These are phyloP conservation scores for Phoma sp. DNA, from an alignment of 2,329 filamentous ascomycete genomes.

Conservation along the genomic window DNA sequence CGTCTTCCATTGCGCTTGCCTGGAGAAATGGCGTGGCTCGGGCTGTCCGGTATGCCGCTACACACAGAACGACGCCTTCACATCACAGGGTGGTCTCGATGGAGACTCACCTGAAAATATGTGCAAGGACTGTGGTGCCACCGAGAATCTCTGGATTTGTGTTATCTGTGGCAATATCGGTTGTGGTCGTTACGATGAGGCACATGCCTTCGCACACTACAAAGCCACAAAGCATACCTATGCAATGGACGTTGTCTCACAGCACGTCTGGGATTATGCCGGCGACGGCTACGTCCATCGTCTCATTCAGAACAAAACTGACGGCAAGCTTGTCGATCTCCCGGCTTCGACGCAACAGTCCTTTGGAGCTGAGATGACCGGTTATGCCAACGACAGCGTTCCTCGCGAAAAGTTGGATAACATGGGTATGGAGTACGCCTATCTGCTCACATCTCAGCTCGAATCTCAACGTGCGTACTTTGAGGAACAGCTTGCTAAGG, in stretches of 20 bases:
- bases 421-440: slow-evolving; percentile 92
- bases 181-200: slow-evolving; percentile 91
- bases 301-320: slow-evolving; percentile 89
- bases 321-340: slow-evolving; percentile 91
- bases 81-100: slow-evolving; percentile 38
- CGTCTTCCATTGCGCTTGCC: slow-evolving; percentile 94
- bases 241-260: slow-evolving; percentile 88
- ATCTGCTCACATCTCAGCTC: slow-evolving; percentile 88
- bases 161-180: slow-evolving; percentile 91
- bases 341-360: slow-evolving; percentile 57
- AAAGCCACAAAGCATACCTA: slow-evolving; percentile 89
- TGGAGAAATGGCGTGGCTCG: slow-evolving; percentile 93
- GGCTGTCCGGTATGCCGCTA: slow-evolving; percentile 96
- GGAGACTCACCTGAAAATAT: slow-evolving; percentile 65
- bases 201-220: slow-evolving; percentile 92
- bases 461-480: slow-evolving; percentile 94
- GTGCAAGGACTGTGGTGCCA: slow-evolving; percentile 80
- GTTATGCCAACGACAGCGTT: slow-evolving; percentile 67
- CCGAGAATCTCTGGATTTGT: slow-evolving; percentile 91
- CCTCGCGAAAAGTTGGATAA: slow-evolving; percentile 74
- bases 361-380: slow-evolving; percentile 48
- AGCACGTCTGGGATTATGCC: slow-evolving; percentile 98
- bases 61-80: slow-evolving; percentile 66
- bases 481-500: slow-evolving; percentile 87
- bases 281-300: slow-evolving; percentile 96